A percentile compares a stretch with the other conserved stretches of the same genome.
Evolutionary conservation across 805 yeast genomes (phyloP).

Genomic region (Saturnispora kantuleensis): DNA sequence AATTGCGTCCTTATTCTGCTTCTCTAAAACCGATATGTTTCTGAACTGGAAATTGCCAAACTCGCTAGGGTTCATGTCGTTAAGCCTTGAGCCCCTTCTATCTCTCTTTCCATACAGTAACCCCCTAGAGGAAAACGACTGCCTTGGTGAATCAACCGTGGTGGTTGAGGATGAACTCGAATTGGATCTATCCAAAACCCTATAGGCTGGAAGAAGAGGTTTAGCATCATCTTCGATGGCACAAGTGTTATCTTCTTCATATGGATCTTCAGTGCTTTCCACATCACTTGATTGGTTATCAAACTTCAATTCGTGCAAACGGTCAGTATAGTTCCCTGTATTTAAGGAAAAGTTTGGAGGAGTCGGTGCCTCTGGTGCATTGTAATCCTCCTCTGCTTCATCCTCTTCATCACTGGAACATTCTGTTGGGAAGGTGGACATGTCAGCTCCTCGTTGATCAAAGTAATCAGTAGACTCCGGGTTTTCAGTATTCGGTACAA

Average conservation of each 20-base stretch:
- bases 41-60: slow-evolving; percentile 92
- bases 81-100: slow-evolving; percentile 58
- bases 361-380: slow-evolving; percentile 20
- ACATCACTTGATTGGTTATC: slow-evolving; percentile 5
- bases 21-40: slow-evolving; percentile 81
- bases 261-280: neutral
- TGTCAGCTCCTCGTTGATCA: slow-evolving; percentile 79
- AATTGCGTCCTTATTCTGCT: slow-evolving; percentile 88
- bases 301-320: too few species aligned
- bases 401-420: slow-evolving; percentile 6
- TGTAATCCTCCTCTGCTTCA: slow-evolving; percentile 17
- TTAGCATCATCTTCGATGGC: slow-evolving; percentile 2
- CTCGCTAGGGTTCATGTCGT: slow-evolving; percentile 53
- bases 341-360: too few species aligned
- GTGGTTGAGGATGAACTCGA: slow-evolving; percentile 18
- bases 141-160: slow-evolving; percentile 22
- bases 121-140: slow-evolving; percentile 19
- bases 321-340: too few species aligned
- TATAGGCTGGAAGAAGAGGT: neutral
- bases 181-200: slow-evolving; percentile 5
- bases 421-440: slow-evolving; percentile 45
- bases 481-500: slow-evolving; percentile 67
- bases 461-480: slow-evolving; percentile 90
- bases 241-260: neutral
- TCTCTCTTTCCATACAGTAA: slow-evolving; percentile 44